Evolutionary conservation across 495 filamentous ascomycete species (phyloP).

Genomic region (Platismatia glauca): DNA sequence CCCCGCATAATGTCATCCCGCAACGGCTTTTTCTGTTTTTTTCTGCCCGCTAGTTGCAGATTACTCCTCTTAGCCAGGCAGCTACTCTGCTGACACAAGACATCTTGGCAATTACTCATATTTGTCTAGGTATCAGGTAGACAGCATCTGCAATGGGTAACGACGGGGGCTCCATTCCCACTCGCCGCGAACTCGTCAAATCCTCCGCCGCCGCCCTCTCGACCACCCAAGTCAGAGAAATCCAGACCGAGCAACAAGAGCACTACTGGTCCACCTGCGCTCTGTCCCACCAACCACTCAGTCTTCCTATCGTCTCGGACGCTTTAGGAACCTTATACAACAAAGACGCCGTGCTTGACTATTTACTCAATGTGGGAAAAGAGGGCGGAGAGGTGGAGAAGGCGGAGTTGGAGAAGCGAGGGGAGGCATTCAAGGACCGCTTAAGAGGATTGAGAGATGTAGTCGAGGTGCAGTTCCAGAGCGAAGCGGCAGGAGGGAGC

Average conservation of each 20-base stretch:
- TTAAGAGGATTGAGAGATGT: slow-evolving; percentile 81
- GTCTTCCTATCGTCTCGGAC: slow-evolving; percentile 74
- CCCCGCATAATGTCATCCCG: slow-evolving; percentile 2
- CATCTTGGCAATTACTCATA: not conserved
- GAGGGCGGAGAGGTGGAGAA: slow-evolving; percentile 45
- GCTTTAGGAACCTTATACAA: slow-evolving; percentile 82
- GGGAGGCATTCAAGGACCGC: slow-evolving; percentile 56
- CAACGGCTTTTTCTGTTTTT: not conserved
- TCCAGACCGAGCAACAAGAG: slow-evolving; percentile 68
- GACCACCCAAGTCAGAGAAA: slow-evolving; percentile 83
- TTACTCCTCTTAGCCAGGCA: not conserved
- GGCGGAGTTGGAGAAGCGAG: slow-evolving; percentile 31
- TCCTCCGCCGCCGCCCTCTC: slow-evolving; percentile 72
- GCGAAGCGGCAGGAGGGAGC: slow-evolving; percentile 32
- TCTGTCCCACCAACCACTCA: slow-evolving; percentile 65
- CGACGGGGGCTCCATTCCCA: slow-evolving; percentile 91
- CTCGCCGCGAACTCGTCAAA: slow-evolving; percentile 88
- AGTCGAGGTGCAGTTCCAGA: slow-evolving; percentile 75
- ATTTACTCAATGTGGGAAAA: slow-evolving; percentile 55
- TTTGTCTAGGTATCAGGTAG: not conserved
- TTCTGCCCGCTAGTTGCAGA: not conserved
- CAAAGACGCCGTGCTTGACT: slow-evolving; percentile 81
- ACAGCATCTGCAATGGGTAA: slow-evolving; percentile 63
- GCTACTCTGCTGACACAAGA: not conserved
- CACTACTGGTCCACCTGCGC: slow-evolving; percentile 84